phyloP scores from a whole-genome alignment of 805 yeast species.

The Wickerhamiella azyma region DNA sequence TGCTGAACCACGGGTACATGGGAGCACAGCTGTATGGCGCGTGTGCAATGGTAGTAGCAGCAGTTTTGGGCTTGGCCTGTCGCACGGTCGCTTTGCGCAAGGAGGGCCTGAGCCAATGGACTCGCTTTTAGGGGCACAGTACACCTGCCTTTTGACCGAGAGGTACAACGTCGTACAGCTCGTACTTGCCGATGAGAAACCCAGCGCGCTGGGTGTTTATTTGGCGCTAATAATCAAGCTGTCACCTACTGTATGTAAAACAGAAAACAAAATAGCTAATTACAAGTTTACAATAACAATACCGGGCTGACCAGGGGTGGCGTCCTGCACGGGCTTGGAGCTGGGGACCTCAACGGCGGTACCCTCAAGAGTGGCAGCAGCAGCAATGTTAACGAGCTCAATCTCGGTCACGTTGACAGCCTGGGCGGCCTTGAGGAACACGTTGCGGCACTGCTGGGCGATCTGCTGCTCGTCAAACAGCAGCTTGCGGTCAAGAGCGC shows the following conservation, averaged over 20 bases:
- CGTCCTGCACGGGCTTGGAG: constrained; percentile 61
- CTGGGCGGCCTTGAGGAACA: constrained; percentile 53
- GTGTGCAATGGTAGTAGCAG: neutral
- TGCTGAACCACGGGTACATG: constrained; percentile 7
- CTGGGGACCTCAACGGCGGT: constrained; percentile 52
- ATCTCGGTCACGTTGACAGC: constrained; percentile 41
- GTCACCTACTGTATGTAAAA: too few species aligned
- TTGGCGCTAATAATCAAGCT: too few species aligned
- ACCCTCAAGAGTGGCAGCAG: constrained; percentile 65
- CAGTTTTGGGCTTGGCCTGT: neutral
- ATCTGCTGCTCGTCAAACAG: constrained; percentile 62
- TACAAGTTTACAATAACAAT: constrained; percentile 48
- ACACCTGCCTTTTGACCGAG: too few species aligned
- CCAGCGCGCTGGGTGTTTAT: too few species aligned
- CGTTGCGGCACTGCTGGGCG: constrained; percentile 40
- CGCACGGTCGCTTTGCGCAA: neutral
- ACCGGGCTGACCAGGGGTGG: constrained; percentile 92
- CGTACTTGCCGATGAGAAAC: too few species aligned
- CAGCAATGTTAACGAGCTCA: constrained; percentile 47
- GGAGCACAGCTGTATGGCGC: constrained; percentile 7
- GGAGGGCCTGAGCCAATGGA: too few species aligned
- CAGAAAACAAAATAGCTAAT: neutral
- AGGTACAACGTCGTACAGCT: too few species aligned
- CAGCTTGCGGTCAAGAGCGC: constrained; percentile 81
- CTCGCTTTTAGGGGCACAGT: too few species aligned